phyloP scores from a whole-genome alignment of 805 yeast genomes.

The Candida nemodendra region DNA sequence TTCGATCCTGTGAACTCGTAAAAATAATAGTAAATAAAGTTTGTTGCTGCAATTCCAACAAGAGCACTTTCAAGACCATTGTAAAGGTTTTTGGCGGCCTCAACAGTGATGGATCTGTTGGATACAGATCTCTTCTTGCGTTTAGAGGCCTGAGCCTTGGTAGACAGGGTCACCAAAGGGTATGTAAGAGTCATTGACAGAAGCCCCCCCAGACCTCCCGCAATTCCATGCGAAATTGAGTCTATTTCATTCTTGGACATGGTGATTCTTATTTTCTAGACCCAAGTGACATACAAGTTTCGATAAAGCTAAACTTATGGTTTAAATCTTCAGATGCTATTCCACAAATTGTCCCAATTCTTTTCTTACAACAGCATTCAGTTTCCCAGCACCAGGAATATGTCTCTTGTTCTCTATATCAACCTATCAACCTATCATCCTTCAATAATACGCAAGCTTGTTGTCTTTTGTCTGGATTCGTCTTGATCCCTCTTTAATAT shows the following conservation, averaged over 20 bases:
- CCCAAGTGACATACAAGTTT: no score
- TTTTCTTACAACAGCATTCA: no score
- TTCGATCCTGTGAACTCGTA: conserved; percentile 61
- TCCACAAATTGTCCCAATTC: no score
- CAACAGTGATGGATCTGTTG: conserved; percentile 30
- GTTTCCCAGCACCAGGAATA: no score
- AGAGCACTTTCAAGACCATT: conserved; percentile 87
- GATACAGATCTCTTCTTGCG: conserved; percentile 17
- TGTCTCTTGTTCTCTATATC: no score
- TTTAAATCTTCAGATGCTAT: no score
- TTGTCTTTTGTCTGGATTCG: no score
- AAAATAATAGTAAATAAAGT: conserved; percentile 86
- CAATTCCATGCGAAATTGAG: conserved; percentile 80
- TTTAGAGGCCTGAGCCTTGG: conserved; percentile 78
- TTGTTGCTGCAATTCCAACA: conserved; percentile 81
- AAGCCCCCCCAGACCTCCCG: conserved; percentile 94
- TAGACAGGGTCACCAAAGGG: conserved; percentile 83
- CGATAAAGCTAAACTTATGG: no score
- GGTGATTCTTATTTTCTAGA: conserved; percentile 1
- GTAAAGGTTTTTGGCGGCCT: conserved; percentile 70
- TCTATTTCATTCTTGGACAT: conserved; percentile 36
- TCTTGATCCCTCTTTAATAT: no score
- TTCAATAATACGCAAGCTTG: no score
- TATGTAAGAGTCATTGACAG: conserved; percentile 83
- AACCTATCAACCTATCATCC: no score